Base-by-base conservation (phyloP, 139 green algal genomes). In the Closterium sp. region DNA sequence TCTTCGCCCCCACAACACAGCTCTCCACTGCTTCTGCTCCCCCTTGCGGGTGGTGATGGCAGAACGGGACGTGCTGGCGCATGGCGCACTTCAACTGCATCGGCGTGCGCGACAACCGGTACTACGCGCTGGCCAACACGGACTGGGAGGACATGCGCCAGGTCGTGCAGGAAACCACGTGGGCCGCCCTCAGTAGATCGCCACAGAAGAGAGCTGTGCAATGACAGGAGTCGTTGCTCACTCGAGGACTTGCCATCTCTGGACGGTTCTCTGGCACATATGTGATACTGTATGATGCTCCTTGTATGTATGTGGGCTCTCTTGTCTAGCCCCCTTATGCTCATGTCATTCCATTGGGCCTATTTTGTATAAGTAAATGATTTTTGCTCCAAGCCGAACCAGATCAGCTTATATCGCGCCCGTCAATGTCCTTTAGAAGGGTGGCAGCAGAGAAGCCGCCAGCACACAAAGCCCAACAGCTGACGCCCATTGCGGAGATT, bases 41-140 rank as follows among this genome's bases (percentile, higher is more conserved):
- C 55, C 55, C 55, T 28, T 76, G 55, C 25, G 55, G 55, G 16
- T 76, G 55, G 55, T 76, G 55, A 76, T n/a, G 55, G 64, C 88
- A 91, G 88, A 91, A 91, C 34, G 90, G 90, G 33, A 93, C 85
- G 33, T 93, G 90, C 36, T 93, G 90, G 90, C 92, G 92, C 6
- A 38, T 33, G 86, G 90, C 30, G 28, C 90, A 93, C 28, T 93
- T 93, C 90, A 93, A 93, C 90, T 93, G 90, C 90, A 90, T 93
- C 28, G 90, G 90, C 28, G 88, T 91, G 34, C 25, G 88, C 23
- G 88, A 91, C 88, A 88, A 87, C 3, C 34, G 69, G 6, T 91
- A 91, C 64, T 91, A 91, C 36, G 88, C 88, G 28, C 66, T 91
- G 25, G n/a, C 69, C 38, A 91, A 91, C 64, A 88, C 88, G 6